A percentile compares a stretch with the other conserved stretches of the same genome.
phyloP scores from a whole-genome alignment of 2,329 filamentous ascomycete species.

The Lachnellula suecica region DNA sequence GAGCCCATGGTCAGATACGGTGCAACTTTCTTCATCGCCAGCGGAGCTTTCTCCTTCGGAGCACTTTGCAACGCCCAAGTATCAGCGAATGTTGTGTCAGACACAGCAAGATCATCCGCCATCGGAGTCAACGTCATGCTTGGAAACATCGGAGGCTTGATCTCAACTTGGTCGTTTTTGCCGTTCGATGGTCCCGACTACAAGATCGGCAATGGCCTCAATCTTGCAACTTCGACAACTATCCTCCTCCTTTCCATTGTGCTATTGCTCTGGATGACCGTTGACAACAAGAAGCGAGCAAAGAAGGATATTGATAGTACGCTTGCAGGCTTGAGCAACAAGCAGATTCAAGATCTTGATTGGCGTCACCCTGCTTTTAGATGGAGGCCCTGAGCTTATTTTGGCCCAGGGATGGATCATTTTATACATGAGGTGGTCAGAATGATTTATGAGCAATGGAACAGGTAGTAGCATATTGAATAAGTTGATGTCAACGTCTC shows the following conservation, averaged over 20 bases:
- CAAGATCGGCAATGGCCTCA: slow-evolving; percentile 70
- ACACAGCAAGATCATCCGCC: slow-evolving; percentile 65
- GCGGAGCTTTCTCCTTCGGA: slow-evolving; percentile 62
- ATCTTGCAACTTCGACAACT: slow-evolving; percentile 59
- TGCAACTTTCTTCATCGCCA: slow-evolving; percentile 68
- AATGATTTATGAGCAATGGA: no score
- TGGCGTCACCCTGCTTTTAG: slow-evolving; percentile 66
- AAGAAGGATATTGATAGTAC: slow-evolving; percentile 53
- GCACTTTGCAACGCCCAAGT: slow-evolving; percentile 66
- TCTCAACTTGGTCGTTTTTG: slow-evolving; percentile 65
- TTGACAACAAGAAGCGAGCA: slow-evolving; percentile 60
- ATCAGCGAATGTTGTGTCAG: slow-evolving; percentile 69
- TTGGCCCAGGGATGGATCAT: neutral
- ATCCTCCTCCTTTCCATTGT: slow-evolving; percentile 51
- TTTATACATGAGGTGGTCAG: no score
- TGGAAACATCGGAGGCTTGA: slow-evolving; percentile 69
- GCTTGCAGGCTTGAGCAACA: slow-evolving; percentile 50
- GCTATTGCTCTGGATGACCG: slow-evolving; percentile 59
- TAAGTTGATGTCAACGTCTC: no score
- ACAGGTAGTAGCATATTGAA: no score
- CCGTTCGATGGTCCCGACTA: slow-evolving; percentile 64
- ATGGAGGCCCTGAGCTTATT: slow-evolving; percentile 47
- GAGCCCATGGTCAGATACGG: no score
- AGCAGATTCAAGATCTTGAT: slow-evolving; percentile 59
- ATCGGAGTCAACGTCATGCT: slow-evolving; percentile 71